Evolutionary conservation across 148 eudicot genomes (phyloP).

Genomic region (Diospyros kaki): DNA sequence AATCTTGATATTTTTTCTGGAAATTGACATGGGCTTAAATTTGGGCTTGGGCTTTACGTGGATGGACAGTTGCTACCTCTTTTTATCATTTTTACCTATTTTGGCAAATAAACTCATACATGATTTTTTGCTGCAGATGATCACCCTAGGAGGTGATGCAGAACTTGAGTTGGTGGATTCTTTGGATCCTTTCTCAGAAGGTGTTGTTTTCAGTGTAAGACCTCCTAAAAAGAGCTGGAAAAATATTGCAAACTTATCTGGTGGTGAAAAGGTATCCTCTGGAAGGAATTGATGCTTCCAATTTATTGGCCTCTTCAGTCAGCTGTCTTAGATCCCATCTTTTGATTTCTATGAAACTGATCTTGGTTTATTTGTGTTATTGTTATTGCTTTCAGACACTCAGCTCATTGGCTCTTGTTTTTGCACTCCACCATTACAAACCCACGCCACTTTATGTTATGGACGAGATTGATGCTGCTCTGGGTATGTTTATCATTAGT

Average conservation of each 20-base stretch:
- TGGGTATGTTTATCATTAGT: constrained; percentile 44
- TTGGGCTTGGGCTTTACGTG: background rate
- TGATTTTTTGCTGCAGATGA: constrained; percentile 59
- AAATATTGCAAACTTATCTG: constrained; percentile 91
- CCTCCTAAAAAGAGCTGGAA: constrained; percentile 99
- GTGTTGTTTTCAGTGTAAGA: constrained; percentile 96
- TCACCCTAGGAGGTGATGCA: constrained; percentile 98
- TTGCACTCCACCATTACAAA: constrained; percentile 96
- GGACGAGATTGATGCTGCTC: constrained; percentile 99
- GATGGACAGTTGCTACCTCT: background rate
- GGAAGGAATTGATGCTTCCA: background rate
- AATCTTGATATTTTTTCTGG: background rate
- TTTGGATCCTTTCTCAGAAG: constrained; percentile 96
- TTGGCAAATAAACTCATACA: background rate
- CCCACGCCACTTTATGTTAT: constrained; percentile 96
- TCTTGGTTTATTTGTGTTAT: background rate
- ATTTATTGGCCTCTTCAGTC: background rate
- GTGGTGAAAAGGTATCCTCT: constrained; percentile 86
- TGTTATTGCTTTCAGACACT: constrained; percentile 57
- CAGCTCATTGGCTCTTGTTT: constrained; percentile 92
- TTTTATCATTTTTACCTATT: background rate
- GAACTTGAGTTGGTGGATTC: constrained; percentile 98
- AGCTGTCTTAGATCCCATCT: background rate
- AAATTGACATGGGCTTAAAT: background rate
- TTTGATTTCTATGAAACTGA: background rate